phyloP scores from a whole-genome alignment of 306 rosid species.

The Trifolium dubium region DNA sequence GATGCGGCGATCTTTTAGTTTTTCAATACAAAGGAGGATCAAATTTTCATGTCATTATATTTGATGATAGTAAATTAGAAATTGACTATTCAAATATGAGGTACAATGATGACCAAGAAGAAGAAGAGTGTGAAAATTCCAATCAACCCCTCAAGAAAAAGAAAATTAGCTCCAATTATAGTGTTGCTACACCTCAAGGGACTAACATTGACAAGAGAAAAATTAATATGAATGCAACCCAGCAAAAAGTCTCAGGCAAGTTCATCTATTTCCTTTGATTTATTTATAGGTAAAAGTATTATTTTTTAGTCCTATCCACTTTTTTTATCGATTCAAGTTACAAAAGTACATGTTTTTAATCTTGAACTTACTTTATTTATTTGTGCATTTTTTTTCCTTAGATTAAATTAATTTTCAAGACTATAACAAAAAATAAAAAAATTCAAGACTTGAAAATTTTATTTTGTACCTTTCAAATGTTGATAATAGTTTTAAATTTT shows the following conservation, averaged over 20 bases:
- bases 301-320: too few relatives aligned
- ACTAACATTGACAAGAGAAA: not conserved
- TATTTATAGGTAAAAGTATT: too few relatives aligned
- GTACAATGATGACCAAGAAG: not conserved
- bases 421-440: too few relatives aligned
- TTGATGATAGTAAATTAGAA: not conserved
- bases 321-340: too few relatives aligned
- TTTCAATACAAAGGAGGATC: not conserved
- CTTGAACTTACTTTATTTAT: not conserved
- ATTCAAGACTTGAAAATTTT: too few relatives aligned
- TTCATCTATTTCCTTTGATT: not conserved
- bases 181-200: not conserved
- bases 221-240: not conserved
- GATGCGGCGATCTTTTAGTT: not conserved
- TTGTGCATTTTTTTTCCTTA: not conserved
- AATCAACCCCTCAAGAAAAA: not conserved
- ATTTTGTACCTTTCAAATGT: not conserved
- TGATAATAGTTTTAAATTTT: not conserved
- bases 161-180: not conserved
- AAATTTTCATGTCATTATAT: too few relatives aligned
- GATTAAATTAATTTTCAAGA: not conserved
- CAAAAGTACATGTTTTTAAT: not conserved
- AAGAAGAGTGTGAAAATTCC: not conserved
- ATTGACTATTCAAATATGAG: not conserved
- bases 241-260: not conserved